Evolutionary conservation across 257 asterid species (phyloP).

Genomic region (Fraxinus pennsylvanica): DNA sequence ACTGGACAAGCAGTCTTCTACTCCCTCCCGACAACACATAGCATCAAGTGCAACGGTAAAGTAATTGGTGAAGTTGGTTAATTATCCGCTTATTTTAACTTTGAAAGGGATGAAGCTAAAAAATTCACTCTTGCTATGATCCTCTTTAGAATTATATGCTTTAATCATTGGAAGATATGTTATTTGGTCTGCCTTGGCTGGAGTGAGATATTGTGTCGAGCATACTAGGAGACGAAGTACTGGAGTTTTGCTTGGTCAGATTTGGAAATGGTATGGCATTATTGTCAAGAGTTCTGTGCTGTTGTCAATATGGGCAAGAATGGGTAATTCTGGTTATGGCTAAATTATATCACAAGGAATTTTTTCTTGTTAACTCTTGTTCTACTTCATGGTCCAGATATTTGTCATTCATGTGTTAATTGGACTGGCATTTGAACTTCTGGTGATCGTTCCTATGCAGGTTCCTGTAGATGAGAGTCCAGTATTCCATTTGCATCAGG

Average conservation of each 20-base stretch:
- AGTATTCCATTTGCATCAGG: too few relatives aligned
- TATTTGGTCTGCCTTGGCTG: constrained; percentile 94
- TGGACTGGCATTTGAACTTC: constrained; percentile 91
- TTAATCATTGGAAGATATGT: constrained; percentile 94
- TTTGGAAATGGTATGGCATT: constrained; percentile 91
- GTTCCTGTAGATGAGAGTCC: constrained; percentile 53
- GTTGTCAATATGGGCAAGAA: constrained; percentile 85
- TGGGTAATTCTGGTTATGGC: constrained; percentile 15
- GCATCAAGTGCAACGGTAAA: constrained; percentile 94
- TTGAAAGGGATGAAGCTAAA: background rate
- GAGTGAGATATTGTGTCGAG: constrained; percentile 74
- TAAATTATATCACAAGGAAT: background rate
- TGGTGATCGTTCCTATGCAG: constrained; percentile 96
- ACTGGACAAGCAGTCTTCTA: constrained; percentile 83
- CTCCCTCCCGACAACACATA: constrained; percentile 86
- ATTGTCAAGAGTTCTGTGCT: constrained; percentile 77
- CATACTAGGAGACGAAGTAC: constrained; percentile 70
- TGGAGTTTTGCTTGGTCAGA: constrained; percentile 55
- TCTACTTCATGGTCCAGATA: constrained; percentile 50
- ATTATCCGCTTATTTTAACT: background rate
- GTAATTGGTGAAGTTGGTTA: constrained; percentile 17
- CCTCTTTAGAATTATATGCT: constrained; percentile 70
- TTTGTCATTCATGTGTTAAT: constrained; percentile 86
- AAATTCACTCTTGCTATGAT: background rate
- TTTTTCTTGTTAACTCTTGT: constrained; percentile 13